A percentile compares a stretch with the other conserved stretches of the same genome.
Evolutionary conservation across 306 rosid species (phyloP).

Genomic region (Cucurbita ficifolia): DNA sequence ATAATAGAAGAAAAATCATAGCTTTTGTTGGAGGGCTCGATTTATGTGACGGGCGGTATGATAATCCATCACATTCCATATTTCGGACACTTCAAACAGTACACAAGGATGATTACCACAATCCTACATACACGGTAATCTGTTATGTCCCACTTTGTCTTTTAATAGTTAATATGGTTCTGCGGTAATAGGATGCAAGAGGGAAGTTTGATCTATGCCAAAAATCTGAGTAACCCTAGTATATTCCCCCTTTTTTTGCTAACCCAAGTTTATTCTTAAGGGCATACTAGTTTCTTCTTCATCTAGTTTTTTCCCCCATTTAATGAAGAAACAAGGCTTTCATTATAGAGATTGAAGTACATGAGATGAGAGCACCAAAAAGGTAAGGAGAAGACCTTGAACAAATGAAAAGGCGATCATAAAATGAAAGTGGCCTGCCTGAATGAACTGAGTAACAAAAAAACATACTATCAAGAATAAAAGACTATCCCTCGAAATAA

Average conservation of each 20-base stretch:
- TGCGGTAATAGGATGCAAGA: neutral
- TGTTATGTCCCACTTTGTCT: neutral
- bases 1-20: constrained; percentile 55
- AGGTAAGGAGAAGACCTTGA: too few species aligned
- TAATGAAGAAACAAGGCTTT: neutral
- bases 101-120: constrained; percentile 92
- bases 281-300: neutral
- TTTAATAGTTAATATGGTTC: neutral
- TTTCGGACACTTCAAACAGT: constrained; percentile 58
- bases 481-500: neutral
- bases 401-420: neutral
- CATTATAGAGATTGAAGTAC: neutral
- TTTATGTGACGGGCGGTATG: constrained; percentile 90
- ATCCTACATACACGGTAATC: constrained; percentile 78
- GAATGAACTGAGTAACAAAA: neutral
- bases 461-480: neutral
- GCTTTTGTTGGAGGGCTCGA: constrained; percentile 98
- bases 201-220: neutral
- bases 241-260: neutral
- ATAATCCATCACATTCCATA: constrained; percentile 64
- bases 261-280: neutral
- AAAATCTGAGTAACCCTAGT: neutral
- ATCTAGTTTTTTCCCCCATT: neutral
- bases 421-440: neutral
- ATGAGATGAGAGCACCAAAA: neutral